Evolutionary conservation across 805 yeast species (phyloP), one percentile per base, ranked within the genome.

Genomic region (Nakazawaea anatomiae): DNA sequence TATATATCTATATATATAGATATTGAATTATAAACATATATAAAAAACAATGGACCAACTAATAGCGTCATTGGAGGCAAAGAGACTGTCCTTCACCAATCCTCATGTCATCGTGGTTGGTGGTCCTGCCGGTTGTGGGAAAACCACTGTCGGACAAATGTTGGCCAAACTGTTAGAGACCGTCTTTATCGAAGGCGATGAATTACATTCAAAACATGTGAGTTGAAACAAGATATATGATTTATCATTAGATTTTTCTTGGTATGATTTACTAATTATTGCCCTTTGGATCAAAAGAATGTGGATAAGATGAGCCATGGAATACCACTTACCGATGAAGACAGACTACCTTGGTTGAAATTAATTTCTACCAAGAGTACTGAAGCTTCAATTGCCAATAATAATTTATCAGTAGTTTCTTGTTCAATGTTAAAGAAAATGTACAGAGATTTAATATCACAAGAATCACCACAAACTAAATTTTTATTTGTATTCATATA

Each of bases 121-220:
- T 10, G 99, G 99, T 0, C 96, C 98, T 0, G 91, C 97, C 0
- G 98, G 98, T 7, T 87, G 96, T 1, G 99, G 99, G 1, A 94
- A 94, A 64, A 75, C 95, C 27, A 88, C 97, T 1, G 77, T 87
- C 25, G 96, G 88, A 0, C 69, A 69, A 11, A 60, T 65, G 9
- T 60, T 91, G 25, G 65, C 85, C 0, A 53, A 68, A 25, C 60
- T 67, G 27, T 74, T 80, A 18, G 53, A 65, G 2, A 73, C 85
- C 46, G 73, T 81, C 2, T 90, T 79, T 61, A 65, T 90, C 10
- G 99, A 94, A 65, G 99, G 98, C 5, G 99, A 94, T 64, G 66
- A 72, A 2, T 73, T 85, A 30, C 97, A 91, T 65, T 89, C 96
- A 2, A 32, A 51, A 36, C 53, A 49, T 11, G 52, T 49, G 32